These are phyloP conservation scores for Lotus japonicus DNA, from an alignment of 306 rosid genomes.

Conservation along the genomic window DNA sequence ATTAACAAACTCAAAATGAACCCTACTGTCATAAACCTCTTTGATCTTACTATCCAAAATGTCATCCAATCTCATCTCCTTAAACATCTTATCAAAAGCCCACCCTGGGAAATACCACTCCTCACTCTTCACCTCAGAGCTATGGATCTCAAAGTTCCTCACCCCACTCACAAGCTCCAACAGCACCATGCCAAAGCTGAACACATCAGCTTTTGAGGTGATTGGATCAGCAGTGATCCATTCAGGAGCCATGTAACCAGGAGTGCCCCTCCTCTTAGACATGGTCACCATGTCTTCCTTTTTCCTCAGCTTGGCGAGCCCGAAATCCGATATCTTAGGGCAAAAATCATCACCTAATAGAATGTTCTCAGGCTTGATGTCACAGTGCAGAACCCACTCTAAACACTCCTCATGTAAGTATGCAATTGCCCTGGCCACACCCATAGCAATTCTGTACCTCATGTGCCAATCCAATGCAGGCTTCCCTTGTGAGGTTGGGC, in stretches of 20 bases:
- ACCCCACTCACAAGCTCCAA: conserved; percentile 73
- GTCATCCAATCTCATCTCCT: conserved; percentile 69
- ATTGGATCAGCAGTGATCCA: conserved; percentile 67
- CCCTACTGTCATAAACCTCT: conserved; percentile 47
- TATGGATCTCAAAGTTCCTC: conserved; percentile 47
- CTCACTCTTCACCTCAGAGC: conserved; percentile 41
- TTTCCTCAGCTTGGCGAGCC: conserved; percentile 64
- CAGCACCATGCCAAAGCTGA: conserved; percentile 83
- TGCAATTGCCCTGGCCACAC: conserved; percentile 82
- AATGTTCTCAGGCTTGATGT: conserved; percentile 88
- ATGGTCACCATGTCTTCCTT: conserved; percentile 79
- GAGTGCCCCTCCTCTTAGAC: conserved; percentile 78
- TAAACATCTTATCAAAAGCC: conserved; percentile 82
- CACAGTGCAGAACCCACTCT: conserved; percentile 94
- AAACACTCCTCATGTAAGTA: conserved; percentile 88
- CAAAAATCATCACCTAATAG: conserved; percentile 71
- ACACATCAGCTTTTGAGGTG: conserved; percentile 84
- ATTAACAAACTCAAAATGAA: conserved; percentile 57
- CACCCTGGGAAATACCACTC: conserved; percentile 84
- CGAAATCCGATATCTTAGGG: conserved; percentile 90
- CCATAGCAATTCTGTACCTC: conserved; percentile 71
- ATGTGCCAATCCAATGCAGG: conserved; percentile 64
- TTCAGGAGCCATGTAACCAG: conserved; percentile 94
- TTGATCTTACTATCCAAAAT: conserved; percentile 60
- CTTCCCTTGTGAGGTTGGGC: neutral